Percentiles rank a stretch among this genome's conserved stretches.
phyloP scores from a whole-genome alignment of 345 rosid species.

The Rhodamnia argentea region DNA sequence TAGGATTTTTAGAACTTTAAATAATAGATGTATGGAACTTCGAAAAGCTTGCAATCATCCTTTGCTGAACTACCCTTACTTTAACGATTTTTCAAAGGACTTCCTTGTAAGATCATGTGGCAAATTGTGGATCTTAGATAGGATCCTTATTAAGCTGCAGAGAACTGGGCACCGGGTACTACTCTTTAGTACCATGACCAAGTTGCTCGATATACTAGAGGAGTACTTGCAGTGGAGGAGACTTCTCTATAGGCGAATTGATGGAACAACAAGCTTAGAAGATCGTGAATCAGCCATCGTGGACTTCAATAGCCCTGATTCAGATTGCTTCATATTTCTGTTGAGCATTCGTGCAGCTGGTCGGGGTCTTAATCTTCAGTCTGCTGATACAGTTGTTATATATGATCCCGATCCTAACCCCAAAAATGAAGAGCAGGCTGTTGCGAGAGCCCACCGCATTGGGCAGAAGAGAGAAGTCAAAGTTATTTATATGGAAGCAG shows the following conservation, averaged over 20 bases:
- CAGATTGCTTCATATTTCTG: conserved; percentile 94
- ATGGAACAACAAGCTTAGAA: conserved; percentile 98
- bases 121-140: conserved; percentile 90
- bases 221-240: conserved; percentile 95
- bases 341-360: conserved; percentile 99
- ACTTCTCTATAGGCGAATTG: conserved; percentile 87
- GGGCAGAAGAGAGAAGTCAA: conserved; percentile 98
- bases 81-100: conserved; percentile 74
- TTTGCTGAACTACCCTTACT: conserved; percentile 92
- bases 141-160: conserved; percentile 89
- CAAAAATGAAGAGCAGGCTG: conserved; percentile 99
- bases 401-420: conserved; percentile 99
- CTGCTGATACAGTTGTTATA: conserved; percentile 97
- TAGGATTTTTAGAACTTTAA: conserved; percentile 59
- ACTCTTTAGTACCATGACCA: conserved; percentile 99
- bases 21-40: conserved; percentile 99
- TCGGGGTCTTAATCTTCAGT: conserved; percentile 98
- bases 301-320: conserved; percentile 74
- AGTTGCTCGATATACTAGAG: conserved; percentile 94
- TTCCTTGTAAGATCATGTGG: conserved; percentile 95
- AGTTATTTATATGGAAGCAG: conserved; percentile 99
- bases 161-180: conserved; percentile 93
- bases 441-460: conserved; percentile 99
- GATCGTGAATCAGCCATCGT: conserved; percentile 99
- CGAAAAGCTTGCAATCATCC: conserved; percentile 98